Base-by-base conservation (phyloP, 169 alveolate genomes). In the Plasmodium blacklocki region DNA sequence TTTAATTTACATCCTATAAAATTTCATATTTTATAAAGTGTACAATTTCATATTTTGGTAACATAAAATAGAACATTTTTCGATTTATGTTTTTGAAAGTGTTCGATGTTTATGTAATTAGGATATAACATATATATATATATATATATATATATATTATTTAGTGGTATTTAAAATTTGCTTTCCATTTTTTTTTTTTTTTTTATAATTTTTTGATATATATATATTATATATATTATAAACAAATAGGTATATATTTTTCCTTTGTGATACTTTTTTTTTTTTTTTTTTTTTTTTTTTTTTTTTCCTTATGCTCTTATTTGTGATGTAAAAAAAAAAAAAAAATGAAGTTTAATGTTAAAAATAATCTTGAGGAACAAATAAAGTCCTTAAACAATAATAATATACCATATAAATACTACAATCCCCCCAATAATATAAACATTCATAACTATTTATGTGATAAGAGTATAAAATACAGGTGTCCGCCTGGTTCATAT, bases 391-490 rank as follows among this genome's bases (percentile, higher is more conserved):
- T 83, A 83, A 63, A 70, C 7, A 85, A 83, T 49, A 68, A 83
- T 49, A 83, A 83, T 64, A 70, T 83, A 70, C 91, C 91, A 18
- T 58, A 58, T 29, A 83, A 71, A 70, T 83, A 70, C 47, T 83
- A 71, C 50, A 67, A 52, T 66, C 68, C 91, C 5, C 45, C 85
- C 43, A 54, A 83, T 71, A 83, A 83, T 8, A 60, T 67, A 62
- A 83, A 83, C n/a, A 83, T 83, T 70, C 62, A 11, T n/a, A 83
- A 83, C 47, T 83, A 83, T 71, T 83, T 83, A 70, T 59, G 23
- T 32, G 83, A 68, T 45, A 83, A 63, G 21, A 59, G 71, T 9
- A 39, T 83, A 12, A 58, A 45, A 39, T 70, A 21, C 32, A 56
- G 45, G 19, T 71, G 73, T 59, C 66, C 71, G 64, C 21, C 83